Evolutionary conservation across 441 rosid species (phyloP), one percentile per base, ranked within the genome.

Genomic region (Corymbia calophylla): DNA sequence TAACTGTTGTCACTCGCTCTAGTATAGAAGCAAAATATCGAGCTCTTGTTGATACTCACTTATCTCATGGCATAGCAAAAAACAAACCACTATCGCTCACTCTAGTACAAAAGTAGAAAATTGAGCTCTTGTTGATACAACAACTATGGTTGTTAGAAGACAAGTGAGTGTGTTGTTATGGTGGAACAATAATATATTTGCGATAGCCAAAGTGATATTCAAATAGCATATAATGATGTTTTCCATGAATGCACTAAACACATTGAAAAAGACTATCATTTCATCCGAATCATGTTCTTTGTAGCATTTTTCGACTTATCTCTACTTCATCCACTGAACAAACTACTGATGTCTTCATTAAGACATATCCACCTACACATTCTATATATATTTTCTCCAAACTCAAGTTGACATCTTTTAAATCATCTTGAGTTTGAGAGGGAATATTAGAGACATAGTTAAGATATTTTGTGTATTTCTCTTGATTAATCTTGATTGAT

Each of bases 331-430:
- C 39, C 7, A n/a, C 39, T 64, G 17, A 16, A 31, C 39, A 64
- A 16, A 64, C 21, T 31, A 15, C 12, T n/a, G 39, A 31, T 16
- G 73, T 64, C 73, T 64, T 64, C 35, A 64, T 10, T 9, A 64
- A 64, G 39, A 15, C 21, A 15, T 2, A 35, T 70, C 29, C 49
- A 10, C 48, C 0, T 3, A 3, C 27, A 44, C 7, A 0, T 66
- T 31, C 44, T 17, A 19, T 31, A 17, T 17, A 66, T 66, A 32
- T 66, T 31, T 66, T 66, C 10, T 68, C 73, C 77, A 68, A 68
- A 17, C 77, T 32, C 25, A 68, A 68, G 5, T 68, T 16, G 23
- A 66, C 35, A 17, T 66, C 19, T 64, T 64, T 64, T 23, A 68
- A 32, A 32, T 68, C 47, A 68, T 68, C 47, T 68, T 32, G 13